Evolutionary conservation across 192 early-diverging fungal genomes (phyloP).

Genomic region (Gonapodya sp.): DNA sequence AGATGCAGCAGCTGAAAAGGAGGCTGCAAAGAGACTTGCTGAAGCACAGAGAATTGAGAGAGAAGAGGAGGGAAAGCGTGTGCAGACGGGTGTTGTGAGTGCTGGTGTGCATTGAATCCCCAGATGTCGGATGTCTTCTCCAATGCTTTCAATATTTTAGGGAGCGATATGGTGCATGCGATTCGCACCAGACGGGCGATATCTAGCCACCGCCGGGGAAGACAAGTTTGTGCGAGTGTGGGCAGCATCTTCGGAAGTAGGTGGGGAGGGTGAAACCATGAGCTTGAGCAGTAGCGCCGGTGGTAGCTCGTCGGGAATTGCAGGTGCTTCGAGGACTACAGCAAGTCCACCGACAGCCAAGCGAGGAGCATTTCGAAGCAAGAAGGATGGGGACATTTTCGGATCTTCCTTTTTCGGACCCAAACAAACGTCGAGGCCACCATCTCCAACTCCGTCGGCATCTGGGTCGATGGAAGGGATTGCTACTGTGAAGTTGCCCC

Average conservation of each 20-base stretch:
- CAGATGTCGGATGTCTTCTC: no score
- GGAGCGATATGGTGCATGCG: not conserved
- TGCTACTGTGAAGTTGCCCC: not conserved
- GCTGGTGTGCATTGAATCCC: no score
- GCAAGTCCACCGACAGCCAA: no score
- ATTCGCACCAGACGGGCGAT: not conserved
- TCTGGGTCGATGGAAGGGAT: not conserved
- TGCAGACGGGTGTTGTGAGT: no score
- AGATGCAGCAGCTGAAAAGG: not conserved
- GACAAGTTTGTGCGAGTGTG: not conserved
- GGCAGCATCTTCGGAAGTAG: not conserved
- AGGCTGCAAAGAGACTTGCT: not conserved
- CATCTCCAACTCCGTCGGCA: not conserved
- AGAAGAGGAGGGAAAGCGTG: not conserved
- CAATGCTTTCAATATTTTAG: not conserved
- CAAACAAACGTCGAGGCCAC: not conserved
- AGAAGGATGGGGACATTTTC: no score
- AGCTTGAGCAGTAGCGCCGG: not conserved
- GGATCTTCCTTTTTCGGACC: no score
- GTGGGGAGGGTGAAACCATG: not conserved
- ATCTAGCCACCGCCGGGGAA: not conserved
- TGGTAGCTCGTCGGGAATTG: not conserved
- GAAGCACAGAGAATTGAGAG: not conserved
- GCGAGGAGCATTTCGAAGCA: no score
- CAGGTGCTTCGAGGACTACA: not conserved